Percentiles rank a stretch among this genome's conserved stretches.
phyloP scores from a whole-genome alignment of 2,329 filamentous ascomycete species.

The Colletotrichum sp. region DNA sequence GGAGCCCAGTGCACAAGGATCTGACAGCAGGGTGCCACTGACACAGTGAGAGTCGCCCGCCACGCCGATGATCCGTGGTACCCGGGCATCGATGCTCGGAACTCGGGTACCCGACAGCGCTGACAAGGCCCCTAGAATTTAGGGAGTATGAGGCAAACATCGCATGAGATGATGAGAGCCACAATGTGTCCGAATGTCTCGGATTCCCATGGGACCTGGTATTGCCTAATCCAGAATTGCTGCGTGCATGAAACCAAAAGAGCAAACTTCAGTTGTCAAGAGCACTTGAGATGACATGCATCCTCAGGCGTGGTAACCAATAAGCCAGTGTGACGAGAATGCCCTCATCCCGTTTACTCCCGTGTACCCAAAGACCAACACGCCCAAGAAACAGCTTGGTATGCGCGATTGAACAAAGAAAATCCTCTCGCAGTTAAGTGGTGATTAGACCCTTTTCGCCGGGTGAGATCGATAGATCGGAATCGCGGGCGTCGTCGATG shows the following conservation, averaged over 20 bases:
- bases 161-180: neutral
- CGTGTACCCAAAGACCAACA: neutral
- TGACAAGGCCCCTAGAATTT: neutral
- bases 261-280: neutral
- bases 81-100: neutral
- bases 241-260: neutral
- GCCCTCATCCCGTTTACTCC: neutral
- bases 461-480: neutral
- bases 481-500: neutral
- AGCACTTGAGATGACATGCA: neutral
- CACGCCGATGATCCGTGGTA: neutral
- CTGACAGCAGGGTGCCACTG: neutral
- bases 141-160: neutral
- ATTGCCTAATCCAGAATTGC: neutral
- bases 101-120: neutral
- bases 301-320: neutral
- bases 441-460: neutral
- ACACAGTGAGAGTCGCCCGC: neutral
- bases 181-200: neutral
- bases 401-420: neutral
- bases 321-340: neutral
- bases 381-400: fast-evolving
- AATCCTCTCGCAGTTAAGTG: neutral
- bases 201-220: neutral
- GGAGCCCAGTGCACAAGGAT: neutral